A percentile compares a stretch with the other conserved stretches of the same genome.
These are phyloP conservation scores for Cryptococcus floricola DNA, from an alignment of 1,284 basidiomycete species.

Conservation along the genomic window DNA sequence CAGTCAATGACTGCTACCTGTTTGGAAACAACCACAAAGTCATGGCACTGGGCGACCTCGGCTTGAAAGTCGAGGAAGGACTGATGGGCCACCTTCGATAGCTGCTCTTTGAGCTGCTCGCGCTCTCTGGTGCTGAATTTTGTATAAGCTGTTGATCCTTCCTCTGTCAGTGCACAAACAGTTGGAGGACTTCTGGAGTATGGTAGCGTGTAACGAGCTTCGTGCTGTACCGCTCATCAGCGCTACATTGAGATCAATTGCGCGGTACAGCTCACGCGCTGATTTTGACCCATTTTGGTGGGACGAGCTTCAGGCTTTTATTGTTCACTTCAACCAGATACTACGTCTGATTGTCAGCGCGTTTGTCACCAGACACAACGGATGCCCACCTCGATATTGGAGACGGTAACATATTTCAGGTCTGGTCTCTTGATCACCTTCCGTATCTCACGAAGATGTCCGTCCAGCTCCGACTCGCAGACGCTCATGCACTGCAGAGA, in stretches of 20 bases:
- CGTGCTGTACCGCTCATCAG: conserved; percentile 56
- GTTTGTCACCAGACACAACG: too few species aligned
- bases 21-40: conserved; percentile 66
- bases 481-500: conserved; percentile 40
- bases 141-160: conserved; percentile 2
- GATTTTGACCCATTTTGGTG: conserved; percentile 73
- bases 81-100: conserved; percentile 61
- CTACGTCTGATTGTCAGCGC: conserved; percentile 47
- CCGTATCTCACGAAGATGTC: conserved; percentile 71
- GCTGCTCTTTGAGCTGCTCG: conserved; percentile 70
- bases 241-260: background rate
- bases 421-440: conserved; percentile 69
- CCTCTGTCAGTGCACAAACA: conserved; percentile 35
- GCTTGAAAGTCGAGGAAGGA: conserved; percentile 66
- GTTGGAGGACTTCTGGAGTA: conserved; percentile 65
- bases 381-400: conserved; percentile 63
- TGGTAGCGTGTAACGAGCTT: conserved; percentile 74
- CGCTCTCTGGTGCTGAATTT: conserved; percentile 58
- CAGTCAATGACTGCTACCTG: conserved; percentile 63
- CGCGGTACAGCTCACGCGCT: conserved; percentile 56
- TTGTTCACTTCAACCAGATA: conserved; percentile 74
- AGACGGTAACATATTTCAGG: conserved; percentile 67
- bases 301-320: conserved; percentile 67
- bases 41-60: conserved; percentile 68
- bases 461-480: conserved; percentile 64